A percentile compares a stretch with the other conserved stretches of the same genome.
Evolutionary conservation across 306 rosid species (phyloP).

Genomic region (Dryas octopetala): DNA sequence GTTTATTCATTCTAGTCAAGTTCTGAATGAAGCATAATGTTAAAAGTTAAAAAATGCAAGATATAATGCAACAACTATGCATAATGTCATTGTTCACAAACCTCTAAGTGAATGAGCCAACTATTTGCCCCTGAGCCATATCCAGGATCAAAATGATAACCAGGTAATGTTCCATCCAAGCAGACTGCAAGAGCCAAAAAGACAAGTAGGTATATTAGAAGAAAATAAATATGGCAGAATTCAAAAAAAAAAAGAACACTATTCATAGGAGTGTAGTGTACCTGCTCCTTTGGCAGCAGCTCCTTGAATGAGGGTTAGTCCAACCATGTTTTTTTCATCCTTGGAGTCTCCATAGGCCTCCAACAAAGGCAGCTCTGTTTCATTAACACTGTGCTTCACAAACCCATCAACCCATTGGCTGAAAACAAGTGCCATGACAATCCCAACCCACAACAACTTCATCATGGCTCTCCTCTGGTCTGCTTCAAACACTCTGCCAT

Average conservation of each 20-base stretch:
- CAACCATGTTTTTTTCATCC: conserved; percentile 39
- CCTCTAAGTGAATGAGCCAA: conserved; percentile 94
- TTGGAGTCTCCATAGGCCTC: conserved; percentile 51
- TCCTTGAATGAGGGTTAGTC: conserved; percentile 70
- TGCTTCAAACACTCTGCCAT: conserved; percentile 25
- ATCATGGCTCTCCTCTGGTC: conserved; percentile 35
- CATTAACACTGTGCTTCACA: conserved; percentile 38
- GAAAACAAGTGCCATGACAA: conserved; percentile 38
- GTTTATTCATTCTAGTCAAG: background rate
- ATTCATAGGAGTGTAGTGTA: conserved; percentile 4
- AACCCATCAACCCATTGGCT: conserved; percentile 53
- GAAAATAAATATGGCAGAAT: conserved; percentile 15
- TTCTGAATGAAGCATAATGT: background rate
- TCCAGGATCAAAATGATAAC: conserved; percentile 78
- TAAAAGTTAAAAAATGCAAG: background rate
- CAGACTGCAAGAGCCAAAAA: conserved; percentile 55
- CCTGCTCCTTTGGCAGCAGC: conserved; percentile 85
- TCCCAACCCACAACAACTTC: conserved; percentile 41
- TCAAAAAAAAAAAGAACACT: background rate
- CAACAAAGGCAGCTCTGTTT: conserved; percentile 45
- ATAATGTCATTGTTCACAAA: conserved; percentile 26
- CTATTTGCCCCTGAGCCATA: conserved; percentile 73
- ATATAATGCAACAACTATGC: background rate
- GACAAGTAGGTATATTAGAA: conserved; percentile 2
- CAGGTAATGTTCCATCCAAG: conserved; percentile 93